These are phyloP conservation scores for Diaporthe capsici DNA, from an alignment of 2,329 filamentous ascomycete genomes.

Conservation along the genomic window DNA sequence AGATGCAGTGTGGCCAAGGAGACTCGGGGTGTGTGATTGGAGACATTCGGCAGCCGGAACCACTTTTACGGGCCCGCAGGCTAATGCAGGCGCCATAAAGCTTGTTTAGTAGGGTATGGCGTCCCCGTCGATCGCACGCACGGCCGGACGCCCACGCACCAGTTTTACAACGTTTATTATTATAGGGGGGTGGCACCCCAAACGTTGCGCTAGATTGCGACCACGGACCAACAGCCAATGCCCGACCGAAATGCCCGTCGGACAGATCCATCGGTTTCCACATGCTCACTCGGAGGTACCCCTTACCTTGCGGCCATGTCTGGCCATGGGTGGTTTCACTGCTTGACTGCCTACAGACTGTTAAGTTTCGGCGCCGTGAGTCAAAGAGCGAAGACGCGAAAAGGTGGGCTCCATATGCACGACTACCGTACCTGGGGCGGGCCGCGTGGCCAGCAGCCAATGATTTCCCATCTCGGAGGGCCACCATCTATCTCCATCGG, in stretches of 20 bases:
- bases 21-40: neutral
- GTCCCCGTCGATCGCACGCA: neutral
- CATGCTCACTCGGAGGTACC: neutral
- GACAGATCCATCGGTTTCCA: neutral
- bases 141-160: neutral
- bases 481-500: neutral
- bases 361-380: neutral
- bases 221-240: neutral
- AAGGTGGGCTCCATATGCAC: conserved; percentile 24
- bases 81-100: conserved; percentile 21
- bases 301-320: neutral
- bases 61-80: neutral
- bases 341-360: too few relatives aligned
- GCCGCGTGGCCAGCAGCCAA: conserved; percentile 12
- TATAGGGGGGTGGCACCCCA: too few relatives aligned
- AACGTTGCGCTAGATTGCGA: neutral
- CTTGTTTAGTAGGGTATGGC: conserved; percentile 1
- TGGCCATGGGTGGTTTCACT: neutral
- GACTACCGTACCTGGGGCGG: neutral
- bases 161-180: neutral
- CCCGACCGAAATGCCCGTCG: neutral
- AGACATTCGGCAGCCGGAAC: neutral
- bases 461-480: neutral
- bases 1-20: neutral
- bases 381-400: conserved; percentile 24